Evolutionary conservation across 1,284 basidiomycete species (phyloP).

Genomic region (Trametes hirsuta): DNA sequence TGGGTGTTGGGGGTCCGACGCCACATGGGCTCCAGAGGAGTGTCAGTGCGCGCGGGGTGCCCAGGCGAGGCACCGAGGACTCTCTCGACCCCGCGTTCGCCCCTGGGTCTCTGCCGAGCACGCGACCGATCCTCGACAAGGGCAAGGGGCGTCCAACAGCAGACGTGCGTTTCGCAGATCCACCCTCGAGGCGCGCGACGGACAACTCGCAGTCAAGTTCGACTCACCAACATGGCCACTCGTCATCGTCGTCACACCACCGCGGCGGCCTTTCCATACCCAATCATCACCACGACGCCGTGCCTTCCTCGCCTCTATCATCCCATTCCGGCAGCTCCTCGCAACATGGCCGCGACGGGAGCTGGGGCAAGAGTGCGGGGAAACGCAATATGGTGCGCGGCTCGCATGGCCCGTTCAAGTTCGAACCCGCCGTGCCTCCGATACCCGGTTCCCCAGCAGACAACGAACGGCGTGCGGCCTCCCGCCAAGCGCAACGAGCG

Average conservation of each 20-base stretch:
- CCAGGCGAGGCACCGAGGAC: constrained; percentile 14
- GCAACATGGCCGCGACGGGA: constrained; percentile 23
- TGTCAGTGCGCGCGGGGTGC: constrained; percentile 20
- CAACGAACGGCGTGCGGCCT: constrained; percentile 26
- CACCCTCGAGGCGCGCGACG: constrained; percentile 18
- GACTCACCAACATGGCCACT: constrained; percentile 7
- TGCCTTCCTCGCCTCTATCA: constrained; percentile 31
- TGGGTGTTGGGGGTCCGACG: constrained; percentile 22
- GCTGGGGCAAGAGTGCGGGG: constrained; percentile 33
- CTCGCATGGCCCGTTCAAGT: constrained; percentile 42
- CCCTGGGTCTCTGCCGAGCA: constrained; percentile 7
- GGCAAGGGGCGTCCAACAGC: constrained; percentile 18
- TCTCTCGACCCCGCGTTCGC: constrained; percentile 5
- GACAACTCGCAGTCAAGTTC: constrained; percentile 20
- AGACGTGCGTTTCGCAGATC: constrained; percentile 25
- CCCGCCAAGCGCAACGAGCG: constrained; percentile 6
- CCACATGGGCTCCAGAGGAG: constrained; percentile 24
- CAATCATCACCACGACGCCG: constrained; percentile 20
- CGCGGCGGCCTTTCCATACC: constrained; percentile 8
- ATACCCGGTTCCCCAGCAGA: constrained; percentile 41
- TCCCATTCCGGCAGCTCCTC: constrained; percentile 34
- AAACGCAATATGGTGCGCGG: constrained; percentile 29
- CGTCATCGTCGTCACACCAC: constrained; percentile 2
- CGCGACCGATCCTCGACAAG: constrained; percentile 8
- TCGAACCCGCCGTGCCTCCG: constrained; percentile 46